Evolutionary conservation across 768 basidiomycete genomes (phyloP).

Genomic region (Chalciporus sphaerocephalus): DNA sequence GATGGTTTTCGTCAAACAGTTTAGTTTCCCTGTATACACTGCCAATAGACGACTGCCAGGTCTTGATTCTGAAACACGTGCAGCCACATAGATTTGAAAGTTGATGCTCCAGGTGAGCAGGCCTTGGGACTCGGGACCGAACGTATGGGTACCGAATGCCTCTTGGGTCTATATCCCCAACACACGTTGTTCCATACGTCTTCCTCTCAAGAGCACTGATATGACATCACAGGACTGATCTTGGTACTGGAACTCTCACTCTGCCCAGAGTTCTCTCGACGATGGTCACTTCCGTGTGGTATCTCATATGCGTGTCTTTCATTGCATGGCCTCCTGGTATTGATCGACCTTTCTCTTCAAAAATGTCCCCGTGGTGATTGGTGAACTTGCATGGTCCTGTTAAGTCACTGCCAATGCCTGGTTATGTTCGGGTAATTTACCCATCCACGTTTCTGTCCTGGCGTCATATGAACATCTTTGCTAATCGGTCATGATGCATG

Average conservation of each 20-base stretch:
- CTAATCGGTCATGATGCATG: background rate
- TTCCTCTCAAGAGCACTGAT: background rate
- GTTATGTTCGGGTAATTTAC: background rate
- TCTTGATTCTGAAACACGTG: slow-evolving; percentile 12
- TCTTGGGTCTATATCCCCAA: background rate
- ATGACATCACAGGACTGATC: slow-evolving; percentile 2
- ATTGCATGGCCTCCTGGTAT: background rate
- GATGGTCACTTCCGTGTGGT: background rate
- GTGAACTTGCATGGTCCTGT: background rate
- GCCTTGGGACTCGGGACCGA: too few species aligned
- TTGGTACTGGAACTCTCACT: background rate
- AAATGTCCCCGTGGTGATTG: background rate
- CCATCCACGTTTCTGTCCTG: background rate
- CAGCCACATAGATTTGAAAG: background rate
- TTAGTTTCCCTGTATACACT: slow-evolving; percentile 17
- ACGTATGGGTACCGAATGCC: background rate
- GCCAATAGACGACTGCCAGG: slow-evolving; percentile 24
- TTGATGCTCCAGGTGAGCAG: slow-evolving; percentile 5
- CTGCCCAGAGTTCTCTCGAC: background rate
- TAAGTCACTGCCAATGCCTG: too few species aligned
- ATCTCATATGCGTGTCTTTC: background rate
- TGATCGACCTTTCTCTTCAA: background rate
- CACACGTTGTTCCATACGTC: background rate
- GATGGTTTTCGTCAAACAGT: slow-evolving; percentile 6
- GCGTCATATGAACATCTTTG: background rate